Base-by-base conservation (phyloP, 306 rosid genomes). In the Quercus wislizeni region DNA sequence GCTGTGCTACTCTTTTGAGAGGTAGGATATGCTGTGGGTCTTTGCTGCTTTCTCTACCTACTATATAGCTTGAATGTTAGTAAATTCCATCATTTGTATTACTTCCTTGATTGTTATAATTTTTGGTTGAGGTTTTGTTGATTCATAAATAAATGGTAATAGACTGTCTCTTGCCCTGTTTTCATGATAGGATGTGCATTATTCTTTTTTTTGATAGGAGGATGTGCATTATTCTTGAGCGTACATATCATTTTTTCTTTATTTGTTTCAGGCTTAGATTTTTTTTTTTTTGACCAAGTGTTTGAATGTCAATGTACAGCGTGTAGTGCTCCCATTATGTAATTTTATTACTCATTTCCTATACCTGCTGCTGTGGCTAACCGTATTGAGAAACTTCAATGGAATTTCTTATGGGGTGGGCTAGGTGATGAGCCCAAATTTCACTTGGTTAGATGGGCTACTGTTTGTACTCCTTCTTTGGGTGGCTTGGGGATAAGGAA, bases 1-100 rank as follows among this genome's bases (percentile, higher is more conserved):
- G 93, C 86, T 62, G 78, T 89, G 94, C 90, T 89, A 82, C 90
- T 86, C 88, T 90, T 75, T 90, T 91, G 89, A 91, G 98, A 90
- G 96, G 91, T 92, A 89, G 93, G 87, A 79, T 85, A 81, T 84
- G 89, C 92, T 86, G 86, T 89, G 91, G 88, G 92, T 87, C 88
- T 92, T 91, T 94, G 93, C 91, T 92, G 86, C 91, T 80, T 88
- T 91, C 88, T 80, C 93, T 88, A 85, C 90, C 88, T 87, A 77
- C 88, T 87, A 38, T 88, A 76, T 91, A 80, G 82, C 89, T 86
- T 87, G 93, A 88, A 88, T 88, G 89, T 89, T 82, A 84, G 96
- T 89, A 90, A 88, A 87, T 85, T 81, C 77, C 85, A 86, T 89
- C 84, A 83, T 89, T 79, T 85, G 84, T 76, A 57, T 84, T 74